phyloP scores from a whole-genome alignment of 495 filamentous ascomycete species.

The Saxispiralis lemnorum region DNA sequence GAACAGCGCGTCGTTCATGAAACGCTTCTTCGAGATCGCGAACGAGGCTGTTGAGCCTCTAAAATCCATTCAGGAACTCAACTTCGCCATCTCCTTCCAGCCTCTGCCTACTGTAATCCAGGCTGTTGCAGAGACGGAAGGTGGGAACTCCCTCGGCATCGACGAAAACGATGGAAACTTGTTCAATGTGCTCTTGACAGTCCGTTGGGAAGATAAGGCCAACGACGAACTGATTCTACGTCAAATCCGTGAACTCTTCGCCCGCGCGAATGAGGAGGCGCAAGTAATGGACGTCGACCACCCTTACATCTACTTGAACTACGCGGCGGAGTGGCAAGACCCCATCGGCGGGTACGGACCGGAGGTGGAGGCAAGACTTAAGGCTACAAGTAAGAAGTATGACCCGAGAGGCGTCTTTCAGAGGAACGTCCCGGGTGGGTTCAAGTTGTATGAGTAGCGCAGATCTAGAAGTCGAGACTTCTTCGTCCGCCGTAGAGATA shows the following conservation, averaged over 20 bases:
- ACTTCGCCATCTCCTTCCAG: slow-evolving; percentile 2
- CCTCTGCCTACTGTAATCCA: slow-evolving; percentile 6
- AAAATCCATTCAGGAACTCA: neutral
- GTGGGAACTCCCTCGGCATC: too few species aligned
- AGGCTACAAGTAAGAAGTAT: slow-evolving; percentile 27
- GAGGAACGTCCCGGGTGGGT: slow-evolving; percentile 12
- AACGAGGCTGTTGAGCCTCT: slow-evolving; percentile 3
- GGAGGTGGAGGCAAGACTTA: too few species aligned
- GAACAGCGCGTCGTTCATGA: slow-evolving; percentile 1
- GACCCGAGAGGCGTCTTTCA: slow-evolving; percentile 36
- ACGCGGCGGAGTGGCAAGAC: slow-evolving; percentile 28
- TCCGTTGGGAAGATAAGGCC: slow-evolving; percentile 2
- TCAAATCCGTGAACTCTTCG: too few species aligned
- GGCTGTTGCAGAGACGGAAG: too few species aligned
- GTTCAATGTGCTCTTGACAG: neutral
- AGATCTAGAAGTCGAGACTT: too few species aligned
- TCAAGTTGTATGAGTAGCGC: neutral
- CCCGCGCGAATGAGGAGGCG: slow-evolving; percentile 14
- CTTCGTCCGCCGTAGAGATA: neutral
- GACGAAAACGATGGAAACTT: slow-evolving; percentile 1
- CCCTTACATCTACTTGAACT: slow-evolving; percentile 26
- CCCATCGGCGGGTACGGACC: slow-evolving; percentile 32
- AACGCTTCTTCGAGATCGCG: slow-evolving; percentile 5
- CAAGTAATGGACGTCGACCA: slow-evolving; percentile 17
- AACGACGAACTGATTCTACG: slow-evolving; percentile 6